Base-by-base conservation (phyloP, 1,284 basidiomycete species). In the Marasmius fiardii region DNA sequence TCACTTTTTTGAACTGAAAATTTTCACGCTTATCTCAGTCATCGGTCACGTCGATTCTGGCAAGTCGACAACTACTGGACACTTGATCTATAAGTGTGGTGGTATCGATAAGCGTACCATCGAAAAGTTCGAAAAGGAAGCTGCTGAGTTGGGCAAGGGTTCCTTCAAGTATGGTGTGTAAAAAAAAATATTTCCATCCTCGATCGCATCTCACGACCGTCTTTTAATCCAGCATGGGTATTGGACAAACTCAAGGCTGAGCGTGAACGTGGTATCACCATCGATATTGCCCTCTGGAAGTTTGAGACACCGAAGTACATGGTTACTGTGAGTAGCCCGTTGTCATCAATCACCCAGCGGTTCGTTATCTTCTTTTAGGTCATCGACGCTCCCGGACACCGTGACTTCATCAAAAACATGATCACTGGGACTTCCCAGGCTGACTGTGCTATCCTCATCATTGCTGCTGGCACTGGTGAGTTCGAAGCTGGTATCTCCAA, bases 321-420 rank as follows among this genome's bases (percentile, higher is more conserved):
- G 77, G 90, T 94, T 67, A 94, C 92, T 58, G 91, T 93, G 74
- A 61, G 34, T 49, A 12, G 33, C 41, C 21, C 39, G 3, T 3
- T n/a, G 8, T 16, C n/a, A 43, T 28, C 28, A 44, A 10, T 44
- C 16, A 47, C 57, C 10, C 54, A 31, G 54, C 39, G 53, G 35
- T 61, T 56, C 56, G 43, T 57, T 48, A 60, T 54, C 51, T 55
- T 55, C 53, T 43, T 57, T 57, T 23, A 91, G 90, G 93, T 96
- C 79, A 96, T 96, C 68, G 95, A 98, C 75, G 97, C 96, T 76
- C 97, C 96, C 56, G 97, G 96, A 74, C 97, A 99, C 82, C 95
- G 96, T 90, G 97, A 99, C 77, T 99, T 99, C 82, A 99, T 99
- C 88, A 99, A 99, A 86, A 99, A 98, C 93, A 98, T 98, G 95